phyloP scores from a whole-genome alignment of 2,329 filamentous ascomycete genomes.

The Hymenotorrendiella dingleyae region DNA sequence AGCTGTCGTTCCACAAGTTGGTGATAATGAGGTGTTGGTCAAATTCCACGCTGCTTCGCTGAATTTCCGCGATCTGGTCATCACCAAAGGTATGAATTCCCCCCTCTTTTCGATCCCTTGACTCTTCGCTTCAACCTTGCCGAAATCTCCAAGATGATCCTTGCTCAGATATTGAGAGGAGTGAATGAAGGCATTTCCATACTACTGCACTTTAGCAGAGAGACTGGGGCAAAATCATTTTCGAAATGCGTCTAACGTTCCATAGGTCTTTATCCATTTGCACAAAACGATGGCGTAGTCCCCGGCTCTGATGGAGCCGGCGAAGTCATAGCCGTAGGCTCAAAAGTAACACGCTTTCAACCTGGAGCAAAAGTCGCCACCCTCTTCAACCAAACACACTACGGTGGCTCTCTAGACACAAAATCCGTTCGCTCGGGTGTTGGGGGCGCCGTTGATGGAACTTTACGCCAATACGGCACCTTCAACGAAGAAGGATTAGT shows the following conservation, averaged over 20 bases:
- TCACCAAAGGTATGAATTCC: constrained; percentile 32
- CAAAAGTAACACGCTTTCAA: constrained; percentile 50
- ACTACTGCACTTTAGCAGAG: too few species aligned
- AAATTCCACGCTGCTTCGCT: constrained; percentile 38
- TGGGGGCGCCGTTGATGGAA: constrained; percentile 46
- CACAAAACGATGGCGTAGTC: constrained; percentile 21
- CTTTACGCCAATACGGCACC: constrained; percentile 43
- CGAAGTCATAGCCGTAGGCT: constrained; percentile 45
- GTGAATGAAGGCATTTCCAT: too few species aligned
- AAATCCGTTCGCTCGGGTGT: constrained; percentile 40
- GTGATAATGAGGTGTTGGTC: constrained; percentile 50
- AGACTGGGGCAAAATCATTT: too few species aligned
- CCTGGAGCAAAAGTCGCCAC: constrained; percentile 54
- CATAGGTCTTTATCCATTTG: constrained; percentile 27
- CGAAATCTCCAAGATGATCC: too few species aligned
- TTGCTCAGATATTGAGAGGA: too few species aligned
- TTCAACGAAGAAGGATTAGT: constrained; percentile 56
- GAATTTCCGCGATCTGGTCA: constrained; percentile 36
- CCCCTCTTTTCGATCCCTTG: too few species aligned
- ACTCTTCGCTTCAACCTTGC: too few species aligned
- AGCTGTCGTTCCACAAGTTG: constrained; percentile 35
- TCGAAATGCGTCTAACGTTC: constrained; percentile 2
- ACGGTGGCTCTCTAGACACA: constrained; percentile 20
- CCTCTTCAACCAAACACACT: constrained; percentile 47
- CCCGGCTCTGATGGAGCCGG: constrained; percentile 39